Conservation (phyloP, 805 yeast genomes). For the Starmerella bombi region DNA sequence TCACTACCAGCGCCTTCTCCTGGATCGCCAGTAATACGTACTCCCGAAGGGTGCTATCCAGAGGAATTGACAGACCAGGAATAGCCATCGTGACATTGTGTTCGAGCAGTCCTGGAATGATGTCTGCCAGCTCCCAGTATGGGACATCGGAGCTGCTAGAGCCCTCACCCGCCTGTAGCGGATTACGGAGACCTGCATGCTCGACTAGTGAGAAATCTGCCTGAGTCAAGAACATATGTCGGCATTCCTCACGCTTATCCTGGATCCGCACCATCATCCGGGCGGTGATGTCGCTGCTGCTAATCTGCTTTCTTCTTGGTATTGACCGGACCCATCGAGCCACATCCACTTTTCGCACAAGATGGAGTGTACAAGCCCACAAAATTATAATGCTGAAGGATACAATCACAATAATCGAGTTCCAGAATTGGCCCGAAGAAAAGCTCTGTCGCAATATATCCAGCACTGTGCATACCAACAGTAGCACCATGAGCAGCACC, state of each 20-base stretch:
- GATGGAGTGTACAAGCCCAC: conserved; percentile 37
- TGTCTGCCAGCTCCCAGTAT: conserved; percentile 21
- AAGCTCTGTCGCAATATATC: conserved; percentile 60
- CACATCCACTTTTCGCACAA: conserved; percentile 46
- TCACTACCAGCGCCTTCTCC: conserved; percentile 18
- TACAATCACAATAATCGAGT: conserved; percentile 66
- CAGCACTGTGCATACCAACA: conserved; percentile 60
- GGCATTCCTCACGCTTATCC: conserved; percentile 26
- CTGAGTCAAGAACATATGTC: conserved; percentile 12
- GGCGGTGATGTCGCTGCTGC: conserved; percentile 45
- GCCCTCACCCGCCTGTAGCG: conserved; percentile 3
- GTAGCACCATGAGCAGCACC: conserved; percentile 28
- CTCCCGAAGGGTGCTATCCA: conserved; percentile 43
- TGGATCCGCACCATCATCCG: conserved; percentile 32
- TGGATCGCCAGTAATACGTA: conserved; percentile 37
- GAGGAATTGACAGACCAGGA: conserved; percentile 25
- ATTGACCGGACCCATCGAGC: conserved; percentile 55
- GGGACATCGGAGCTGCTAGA: conserved; percentile 17
- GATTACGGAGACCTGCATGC: conserved; percentile 21
- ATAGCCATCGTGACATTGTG: conserved; percentile 16
- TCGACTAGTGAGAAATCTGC: conserved; percentile 9
- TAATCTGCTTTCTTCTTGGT: conserved; percentile 65
- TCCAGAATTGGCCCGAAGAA: conserved; percentile 53
- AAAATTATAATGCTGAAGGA: conserved; percentile 52
- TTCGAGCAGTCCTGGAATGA: conserved; percentile 22